A percentile compares a stretch with the other conserved stretches of the same genome.
phyloP scores from a whole-genome alignment of 352 stramenopile genomes.

The Phytopythium boreale region DNA sequence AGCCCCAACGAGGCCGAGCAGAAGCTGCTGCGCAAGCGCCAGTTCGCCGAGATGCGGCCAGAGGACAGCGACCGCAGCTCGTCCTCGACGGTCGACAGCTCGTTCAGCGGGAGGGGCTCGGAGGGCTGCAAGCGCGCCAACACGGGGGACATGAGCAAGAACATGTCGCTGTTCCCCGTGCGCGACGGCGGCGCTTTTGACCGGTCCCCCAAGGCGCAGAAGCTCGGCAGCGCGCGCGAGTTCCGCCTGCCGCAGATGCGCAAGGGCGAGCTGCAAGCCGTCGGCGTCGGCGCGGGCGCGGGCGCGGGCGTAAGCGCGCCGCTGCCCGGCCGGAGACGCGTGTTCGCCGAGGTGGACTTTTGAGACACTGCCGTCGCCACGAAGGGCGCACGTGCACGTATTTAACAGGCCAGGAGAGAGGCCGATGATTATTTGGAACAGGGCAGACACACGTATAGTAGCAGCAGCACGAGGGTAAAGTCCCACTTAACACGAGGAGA shows the following conservation, averaged over 20 bases:
- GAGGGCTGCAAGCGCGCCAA: neutral
- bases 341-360: constrained; percentile 83
- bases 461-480: neutral
- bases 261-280: constrained; percentile 30
- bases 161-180: constrained; percentile 28
- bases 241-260: constrained; percentile 37
- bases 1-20: constrained; percentile 14
- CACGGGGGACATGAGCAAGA: neutral
- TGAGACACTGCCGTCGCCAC: constrained; percentile 12
- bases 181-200: constrained; percentile 25
- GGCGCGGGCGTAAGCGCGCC: constrained; percentile 13
- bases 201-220: constrained; percentile 50
- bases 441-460: neutral
- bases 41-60: constrained; percentile 49
- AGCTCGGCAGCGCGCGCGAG: constrained; percentile 48
- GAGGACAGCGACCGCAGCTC: constrained; percentile 24
- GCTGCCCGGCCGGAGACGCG: constrained; percentile 48
- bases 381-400: constrained; percentile 15
- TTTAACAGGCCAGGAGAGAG: constrained; percentile 19
- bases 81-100: constrained; percentile 4
- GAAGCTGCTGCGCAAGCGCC: constrained; percentile 43
- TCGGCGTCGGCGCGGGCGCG: constrained; percentile 2
- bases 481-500: neutral
- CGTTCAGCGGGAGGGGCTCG: constrained; percentile 14
- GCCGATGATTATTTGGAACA: neutral